Evolutionary conservation across 164 flowering plant species (phyloP).

Genomic region (Vitis labrusca): DNA sequence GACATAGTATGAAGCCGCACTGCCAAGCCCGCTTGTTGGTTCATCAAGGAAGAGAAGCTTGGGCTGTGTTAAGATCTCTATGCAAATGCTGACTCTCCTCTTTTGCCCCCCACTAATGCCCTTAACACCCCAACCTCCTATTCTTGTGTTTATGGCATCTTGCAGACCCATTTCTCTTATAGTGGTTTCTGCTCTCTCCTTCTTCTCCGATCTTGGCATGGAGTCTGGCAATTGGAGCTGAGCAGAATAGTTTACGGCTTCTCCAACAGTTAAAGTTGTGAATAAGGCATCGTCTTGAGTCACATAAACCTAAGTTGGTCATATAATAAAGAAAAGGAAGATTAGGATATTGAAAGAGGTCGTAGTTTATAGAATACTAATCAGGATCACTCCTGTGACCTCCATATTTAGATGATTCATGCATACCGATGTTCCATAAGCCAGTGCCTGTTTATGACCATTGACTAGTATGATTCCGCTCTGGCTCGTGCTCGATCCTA

Average conservation of each 20-base stretch:
- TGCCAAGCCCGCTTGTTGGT: slow-evolving; percentile 36
- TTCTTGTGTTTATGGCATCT: slow-evolving; percentile 34
- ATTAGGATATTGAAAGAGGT: too few relatives aligned
- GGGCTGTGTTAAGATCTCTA: slow-evolving; percentile 35
- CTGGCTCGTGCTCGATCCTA: too few relatives aligned
- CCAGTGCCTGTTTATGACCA: too few relatives aligned
- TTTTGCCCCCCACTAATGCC: slow-evolving; percentile 49
- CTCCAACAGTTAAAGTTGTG: slow-evolving; percentile 30
- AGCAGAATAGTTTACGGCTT: slow-evolving; percentile 42
- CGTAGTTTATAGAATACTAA: too few relatives aligned
- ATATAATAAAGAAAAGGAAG: too few relatives aligned
- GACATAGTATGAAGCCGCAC: slow-evolving; percentile 42
- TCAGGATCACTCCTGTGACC: too few relatives aligned
- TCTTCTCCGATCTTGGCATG: slow-evolving; percentile 30
- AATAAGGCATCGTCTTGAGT: slow-evolving; percentile 34
- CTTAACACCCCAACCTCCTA: slow-evolving; percentile 40
- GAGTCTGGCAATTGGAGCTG: slow-evolving; percentile 32
- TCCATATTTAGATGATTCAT: too few relatives aligned
- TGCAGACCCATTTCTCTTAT: slow-evolving; percentile 48
- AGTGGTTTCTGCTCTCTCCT: slow-evolving; percentile 35
- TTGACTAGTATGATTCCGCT: too few relatives aligned
- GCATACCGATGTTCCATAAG: too few relatives aligned
- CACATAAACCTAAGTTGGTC: slow-evolving; percentile 30
- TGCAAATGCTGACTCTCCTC: slow-evolving; percentile 45
- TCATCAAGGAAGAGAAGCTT: slow-evolving; percentile 35